Conservation (phyloP, 78 protist species). For the Dictyostelium intermedium region DNA sequence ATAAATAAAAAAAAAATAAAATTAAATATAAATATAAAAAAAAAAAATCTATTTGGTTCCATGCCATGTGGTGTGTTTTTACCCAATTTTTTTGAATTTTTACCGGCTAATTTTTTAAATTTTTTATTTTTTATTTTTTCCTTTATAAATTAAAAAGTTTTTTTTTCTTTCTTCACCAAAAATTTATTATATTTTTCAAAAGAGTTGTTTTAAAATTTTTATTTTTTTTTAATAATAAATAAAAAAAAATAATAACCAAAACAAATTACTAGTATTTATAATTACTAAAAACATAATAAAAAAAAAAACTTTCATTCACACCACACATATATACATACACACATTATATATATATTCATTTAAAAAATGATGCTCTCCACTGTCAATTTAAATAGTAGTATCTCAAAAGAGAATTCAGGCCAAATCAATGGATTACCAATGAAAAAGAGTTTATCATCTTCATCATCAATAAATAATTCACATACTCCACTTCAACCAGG, state of each 20-base stretch:
- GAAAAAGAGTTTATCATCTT: background rate
- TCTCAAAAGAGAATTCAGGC: slow-evolving; percentile 15
- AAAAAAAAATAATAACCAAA: background rate
- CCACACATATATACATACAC: no score
- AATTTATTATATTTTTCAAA: background rate
- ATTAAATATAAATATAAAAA: background rate
- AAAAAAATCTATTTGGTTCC: no score
- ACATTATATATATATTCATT: background rate
- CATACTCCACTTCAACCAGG: slow-evolving; percentile 4
- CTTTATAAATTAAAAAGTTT: background rate
- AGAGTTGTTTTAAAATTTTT: background rate
- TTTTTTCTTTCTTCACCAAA: background rate
- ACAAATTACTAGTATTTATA: background rate
- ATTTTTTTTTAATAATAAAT: background rate
- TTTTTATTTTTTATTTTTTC: background rate
- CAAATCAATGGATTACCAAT: background rate
- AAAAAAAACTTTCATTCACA: no score
- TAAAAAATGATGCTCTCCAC: background rate
- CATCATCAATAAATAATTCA: background rate
- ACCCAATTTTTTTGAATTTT: background rate
- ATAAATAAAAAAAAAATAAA: background rate
- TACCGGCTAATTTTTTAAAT: background rate
- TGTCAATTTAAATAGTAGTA: background rate
- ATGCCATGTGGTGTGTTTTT: no score
- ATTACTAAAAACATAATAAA: slow-evolving; percentile 15